Evolutionary conservation across 768 basidiomycete species (phyloP).

Genomic region (Albatrellus ellisii): DNA sequence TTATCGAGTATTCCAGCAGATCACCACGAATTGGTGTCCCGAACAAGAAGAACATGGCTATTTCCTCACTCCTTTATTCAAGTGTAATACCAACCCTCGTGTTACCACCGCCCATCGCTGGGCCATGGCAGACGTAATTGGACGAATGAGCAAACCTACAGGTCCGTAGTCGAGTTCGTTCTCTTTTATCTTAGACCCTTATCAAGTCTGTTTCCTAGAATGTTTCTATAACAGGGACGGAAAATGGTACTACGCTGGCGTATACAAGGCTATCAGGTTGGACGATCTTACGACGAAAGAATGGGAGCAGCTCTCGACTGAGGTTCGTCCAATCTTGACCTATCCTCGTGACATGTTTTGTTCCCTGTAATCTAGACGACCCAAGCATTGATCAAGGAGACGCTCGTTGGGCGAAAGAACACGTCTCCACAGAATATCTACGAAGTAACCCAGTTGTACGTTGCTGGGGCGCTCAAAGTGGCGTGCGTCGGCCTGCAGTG

Average conservation of each 20-base stretch:
- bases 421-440: conserved; percentile 68
- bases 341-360: neutral
- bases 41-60: conserved; percentile 78
- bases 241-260: conserved; percentile 77
- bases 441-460: conserved; percentile 61
- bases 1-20: conserved; percentile 53
- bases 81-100: conserved; percentile 69
- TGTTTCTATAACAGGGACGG: conserved; percentile 76
- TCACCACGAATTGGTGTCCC: conserved; percentile 67
- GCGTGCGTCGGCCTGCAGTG: conserved; percentile 68
- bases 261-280: conserved; percentile 53
- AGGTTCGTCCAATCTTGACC: conserved; percentile 27
- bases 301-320: conserved; percentile 51
- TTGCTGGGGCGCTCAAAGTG: conserved; percentile 56
- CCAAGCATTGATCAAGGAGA: conserved; percentile 58
- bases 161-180: conserved; percentile 25
- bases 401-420: conserved; percentile 57
- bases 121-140: conserved; percentile 48
- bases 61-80: conserved; percentile 58
- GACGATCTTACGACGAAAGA: conserved; percentile 54
- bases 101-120: conserved; percentile 68
- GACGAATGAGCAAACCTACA: conserved; percentile 45
- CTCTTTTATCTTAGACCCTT: neutral
- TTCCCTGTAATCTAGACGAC: conserved; percentile 32
- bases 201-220: conserved; percentile 26